A percentile compares a stretch with the other conserved stretches of the same genome.
Evolutionary conservation across 1,284 basidiomycete species (phyloP).

Genomic region (Stygiomarasmius scandens): DNA sequence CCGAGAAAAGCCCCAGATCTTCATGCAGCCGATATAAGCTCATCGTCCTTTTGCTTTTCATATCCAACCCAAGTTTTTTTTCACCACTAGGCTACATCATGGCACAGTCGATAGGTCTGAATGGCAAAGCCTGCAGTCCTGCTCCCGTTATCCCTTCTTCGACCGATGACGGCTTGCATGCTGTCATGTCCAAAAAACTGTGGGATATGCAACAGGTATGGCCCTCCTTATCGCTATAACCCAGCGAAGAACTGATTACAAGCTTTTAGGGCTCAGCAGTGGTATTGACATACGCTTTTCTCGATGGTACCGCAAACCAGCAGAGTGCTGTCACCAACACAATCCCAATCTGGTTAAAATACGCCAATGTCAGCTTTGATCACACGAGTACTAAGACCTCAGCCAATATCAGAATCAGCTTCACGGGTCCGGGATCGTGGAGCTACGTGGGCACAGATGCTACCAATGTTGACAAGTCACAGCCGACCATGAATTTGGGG

Average conservation of each 20-base stretch:
- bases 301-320: background rate
- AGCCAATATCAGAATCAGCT: background rate
- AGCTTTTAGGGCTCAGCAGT: too few species aligned
- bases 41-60: too few species aligned
- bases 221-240: too few species aligned
- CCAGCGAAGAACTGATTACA: too few species aligned
- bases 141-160: background rate
- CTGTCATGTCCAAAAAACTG: background rate
- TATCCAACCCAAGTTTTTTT: too few species aligned
- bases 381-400: background rate
- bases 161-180: background rate
- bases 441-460: slow-evolving; percentile 20
- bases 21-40: too few species aligned
- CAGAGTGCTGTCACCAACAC: background rate
- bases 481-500: slow-evolving; percentile 28
- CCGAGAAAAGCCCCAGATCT: too few species aligned
- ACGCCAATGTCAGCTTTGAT: background rate
- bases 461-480: background rate
- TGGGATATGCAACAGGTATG: background rate
- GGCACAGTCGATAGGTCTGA: background rate
- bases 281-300: background rate
- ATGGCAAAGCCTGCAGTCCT: background rate
- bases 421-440: slow-evolving; percentile 23
- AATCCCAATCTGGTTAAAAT: background rate
- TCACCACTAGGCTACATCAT: too few species aligned